A percentile compares a stretch with the other conserved stretches of the same genome.
Evolutionary conservation across 1,284 basidiomycete genomes (phyloP).

Genomic region (Caloboletus firmus): DNA sequence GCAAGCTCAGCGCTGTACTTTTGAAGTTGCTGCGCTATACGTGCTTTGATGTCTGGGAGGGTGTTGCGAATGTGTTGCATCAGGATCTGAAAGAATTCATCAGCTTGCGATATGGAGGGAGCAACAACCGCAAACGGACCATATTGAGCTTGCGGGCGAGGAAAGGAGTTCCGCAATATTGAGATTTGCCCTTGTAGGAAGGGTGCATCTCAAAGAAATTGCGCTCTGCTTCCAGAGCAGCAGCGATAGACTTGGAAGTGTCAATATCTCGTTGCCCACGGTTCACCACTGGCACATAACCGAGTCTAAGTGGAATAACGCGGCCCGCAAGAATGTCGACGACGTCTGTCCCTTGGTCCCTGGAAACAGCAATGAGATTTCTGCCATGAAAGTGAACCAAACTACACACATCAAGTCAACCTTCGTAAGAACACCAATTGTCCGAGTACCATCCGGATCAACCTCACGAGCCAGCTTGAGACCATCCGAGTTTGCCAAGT

Average conservation of each 20-base stretch:
- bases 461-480: slow-evolving; percentile 95
- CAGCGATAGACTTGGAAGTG: slow-evolving; percentile 76
- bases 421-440: slow-evolving; percentile 97
- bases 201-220: slow-evolving; percentile 93
- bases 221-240: slow-evolving; percentile 87
- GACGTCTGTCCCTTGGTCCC: slow-evolving; percentile 96
- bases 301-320: slow-evolving; percentile 89
- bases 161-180: slow-evolving; percentile 98
- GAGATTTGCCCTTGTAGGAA: slow-evolving; percentile 90
- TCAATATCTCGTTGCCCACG: slow-evolving; percentile 98
- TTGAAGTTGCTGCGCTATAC: slow-evolving; percentile 83
- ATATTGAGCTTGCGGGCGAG: slow-evolving; percentile 95
- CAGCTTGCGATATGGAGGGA: neutral
- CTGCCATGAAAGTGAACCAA: slow-evolving; percentile 1
- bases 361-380: slow-evolving; percentile 34
- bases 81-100: slow-evolving; percentile 64
- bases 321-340: slow-evolving; percentile 98
- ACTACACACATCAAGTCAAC: slow-evolving; percentile 88
- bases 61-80: slow-evolving; percentile 98
- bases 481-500: slow-evolving; percentile 98
- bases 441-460: slow-evolving; percentile 93
- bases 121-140: slow-evolving; percentile 44
- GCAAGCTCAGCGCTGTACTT: slow-evolving; percentile 86
- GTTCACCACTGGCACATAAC: slow-evolving; percentile 98
- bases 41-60: slow-evolving; percentile 94